Percentiles rank a stretch among this genome's conserved stretches.
phyloP scores from a whole-genome alignment of 2,329 filamentous ascomycete genomes.

The Fusarium lyarnte region DNA sequence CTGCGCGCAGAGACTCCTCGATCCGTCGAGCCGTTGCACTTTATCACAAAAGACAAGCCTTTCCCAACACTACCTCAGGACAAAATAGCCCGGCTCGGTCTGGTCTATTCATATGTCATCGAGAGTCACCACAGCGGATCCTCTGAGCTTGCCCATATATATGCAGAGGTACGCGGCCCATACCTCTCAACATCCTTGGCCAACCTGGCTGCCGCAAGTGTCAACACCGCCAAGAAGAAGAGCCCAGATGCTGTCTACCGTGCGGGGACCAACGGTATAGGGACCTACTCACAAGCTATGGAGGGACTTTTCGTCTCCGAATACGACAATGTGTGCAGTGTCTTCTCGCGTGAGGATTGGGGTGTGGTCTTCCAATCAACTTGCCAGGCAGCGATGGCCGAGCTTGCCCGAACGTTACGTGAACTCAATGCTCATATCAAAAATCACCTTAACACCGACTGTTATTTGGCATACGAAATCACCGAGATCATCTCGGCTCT shows the following conservation, averaged over 20 bases:
- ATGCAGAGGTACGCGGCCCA: conserved; percentile 84
- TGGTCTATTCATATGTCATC: conserved; percentile 82
- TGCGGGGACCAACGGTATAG: conserved; percentile 89
- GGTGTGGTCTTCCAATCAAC: conserved; percentile 80
- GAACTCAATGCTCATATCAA: conserved; percentile 93
- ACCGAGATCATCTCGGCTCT: conserved; percentile 87
- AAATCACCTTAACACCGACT: conserved; percentile 86
- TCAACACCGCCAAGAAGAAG: conserved; percentile 85
- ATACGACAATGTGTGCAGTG: conserved; percentile 87
- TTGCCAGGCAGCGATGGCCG: conserved; percentile 79
- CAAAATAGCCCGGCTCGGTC: conserved; percentile 76
- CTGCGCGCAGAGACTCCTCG: conserved; percentile 79
- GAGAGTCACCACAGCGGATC: conserved; percentile 64
- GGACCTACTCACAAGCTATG: conserved; percentile 86
- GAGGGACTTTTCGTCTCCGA: conserved; percentile 89
- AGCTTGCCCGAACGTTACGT: conserved; percentile 84
- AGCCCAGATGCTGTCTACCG: conserved; percentile 85
- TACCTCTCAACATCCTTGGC: conserved; percentile 85
- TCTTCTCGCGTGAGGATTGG: conserved; percentile 90
- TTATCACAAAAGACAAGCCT: conserved; percentile 85
- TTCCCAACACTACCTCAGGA: conserved; percentile 86
- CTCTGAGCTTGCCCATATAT: conserved; percentile 78
- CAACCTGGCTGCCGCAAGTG: conserved; percentile 86
- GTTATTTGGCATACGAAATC: conserved; percentile 94
- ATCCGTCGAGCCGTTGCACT: conserved; percentile 89